Evolutionary conservation across 176 grass and related monocot genomes (phyloP), one percentile per base, ranked within the genome.

Genomic region (Oryza officinalis): DNA sequence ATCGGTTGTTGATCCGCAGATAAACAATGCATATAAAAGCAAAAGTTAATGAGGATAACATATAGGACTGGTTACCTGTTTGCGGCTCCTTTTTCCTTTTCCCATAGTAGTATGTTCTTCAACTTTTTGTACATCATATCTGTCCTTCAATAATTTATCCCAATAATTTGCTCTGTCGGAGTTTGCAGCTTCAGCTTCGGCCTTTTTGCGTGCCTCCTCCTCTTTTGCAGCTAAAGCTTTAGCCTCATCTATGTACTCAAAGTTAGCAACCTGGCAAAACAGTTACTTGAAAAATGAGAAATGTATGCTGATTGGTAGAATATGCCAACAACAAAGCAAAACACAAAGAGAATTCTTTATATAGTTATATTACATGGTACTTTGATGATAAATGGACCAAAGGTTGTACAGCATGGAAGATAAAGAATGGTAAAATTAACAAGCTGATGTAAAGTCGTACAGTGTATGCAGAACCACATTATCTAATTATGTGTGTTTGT

Each of bases 1-100:
- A 30, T 18, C 13, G 18, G 18, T 8, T 43, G 31, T 63, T 27
- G 44, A 83, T n/a, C 17, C 50, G n/a, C 8, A 83, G 61, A 79
- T 63, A 30, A 85, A 70, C 45, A 90, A 82, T 63, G 30, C 7
- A 70, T 20, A 84, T 88, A 7, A 59, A 57, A 30, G 17, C 8
- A 17, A 47, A 81, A 50, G 17, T 72, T 78, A 61, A 69, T 28
- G 17, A 69, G 37, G 37, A 78, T 46, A 63, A 65, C 37, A 47
- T 28, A 52, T 38, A 74, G n/a, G 52, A 82, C 64, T 25, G 26
- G 33, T 60, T 89, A 96, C 97, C 84, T 99, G 97, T 81, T 99
- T 99, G 70, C 97, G 93, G 81, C 93, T 96, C 83, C 97, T 91
- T 94, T 99, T 99, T 63, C 97, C 97, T 87, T 99, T 99, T 43